Percentiles rank a stretch among this genome's conserved stretches.
phyloP scores from a whole-genome alignment of 2,329 filamentous ascomycete genomes.

The Talaromyces sp. region DNA sequence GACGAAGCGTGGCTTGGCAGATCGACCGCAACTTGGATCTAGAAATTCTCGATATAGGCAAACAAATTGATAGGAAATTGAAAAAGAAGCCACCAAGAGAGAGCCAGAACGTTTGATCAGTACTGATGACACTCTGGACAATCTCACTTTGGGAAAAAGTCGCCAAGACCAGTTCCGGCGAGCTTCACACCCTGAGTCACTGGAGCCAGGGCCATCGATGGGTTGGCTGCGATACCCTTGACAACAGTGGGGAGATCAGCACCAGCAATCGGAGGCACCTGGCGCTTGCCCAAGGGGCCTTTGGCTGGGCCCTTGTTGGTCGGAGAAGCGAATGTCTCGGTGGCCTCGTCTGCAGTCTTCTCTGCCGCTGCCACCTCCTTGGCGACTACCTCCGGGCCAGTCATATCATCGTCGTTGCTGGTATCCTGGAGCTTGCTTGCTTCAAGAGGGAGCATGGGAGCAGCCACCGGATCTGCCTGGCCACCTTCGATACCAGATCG shows the following conservation, averaged over 20 bases:
- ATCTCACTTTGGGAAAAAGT: background rate
- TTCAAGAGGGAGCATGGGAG: background rate
- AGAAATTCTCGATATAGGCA: background rate
- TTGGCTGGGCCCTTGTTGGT: background rate
- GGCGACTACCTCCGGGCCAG: background rate
- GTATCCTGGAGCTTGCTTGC: background rate
- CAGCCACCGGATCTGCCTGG: background rate
- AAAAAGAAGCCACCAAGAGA: background rate
- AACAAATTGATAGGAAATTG: background rate
- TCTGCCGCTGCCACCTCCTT: background rate
- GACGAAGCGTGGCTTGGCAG: background rate
- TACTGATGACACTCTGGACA: background rate
- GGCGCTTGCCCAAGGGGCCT: constrained; percentile 1
- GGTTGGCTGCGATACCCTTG: constrained; percentile 1
- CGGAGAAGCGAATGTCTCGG: background rate
- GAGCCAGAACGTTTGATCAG: background rate
- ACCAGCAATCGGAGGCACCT: constrained; percentile 9
- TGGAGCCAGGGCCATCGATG: background rate
- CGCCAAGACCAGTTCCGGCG: background rate
- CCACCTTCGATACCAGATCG: background rate
- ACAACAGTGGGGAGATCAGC: background rate
- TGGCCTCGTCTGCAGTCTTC: background rate
- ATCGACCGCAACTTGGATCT: background rate
- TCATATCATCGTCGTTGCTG: background rate
- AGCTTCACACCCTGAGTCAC: constrained; percentile 2